Conservation (phyloP, 495 filamentous ascomycete genomes). For the Cercophora sp. region DNA sequence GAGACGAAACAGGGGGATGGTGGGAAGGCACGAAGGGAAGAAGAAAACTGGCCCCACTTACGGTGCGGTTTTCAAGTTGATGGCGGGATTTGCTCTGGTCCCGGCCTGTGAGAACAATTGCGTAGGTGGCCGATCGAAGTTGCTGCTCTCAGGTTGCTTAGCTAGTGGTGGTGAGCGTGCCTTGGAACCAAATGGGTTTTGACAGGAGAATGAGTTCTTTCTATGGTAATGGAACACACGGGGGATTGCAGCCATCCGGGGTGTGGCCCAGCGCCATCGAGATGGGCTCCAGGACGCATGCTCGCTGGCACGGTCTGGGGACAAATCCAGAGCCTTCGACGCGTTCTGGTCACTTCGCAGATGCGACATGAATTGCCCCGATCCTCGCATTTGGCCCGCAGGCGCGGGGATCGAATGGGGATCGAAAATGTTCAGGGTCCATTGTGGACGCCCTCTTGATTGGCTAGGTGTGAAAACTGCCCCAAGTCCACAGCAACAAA, state of each 20-base stretch:
- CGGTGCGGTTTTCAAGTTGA: not conserved
- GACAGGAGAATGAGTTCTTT: not conserved
- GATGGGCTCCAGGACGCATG: slow-evolving; percentile 12
- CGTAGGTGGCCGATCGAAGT: not conserved
- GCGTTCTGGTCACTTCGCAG: slow-evolving; percentile 17
- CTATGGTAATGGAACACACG: slow-evolving; percentile 8
- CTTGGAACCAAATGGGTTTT: not conserved
- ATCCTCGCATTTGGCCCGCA: slow-evolving; percentile 10
- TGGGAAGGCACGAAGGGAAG: not conserved
- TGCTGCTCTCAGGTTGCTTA: not conserved
- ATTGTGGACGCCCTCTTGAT: slow-evolving; percentile 1
- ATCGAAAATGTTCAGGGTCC: slow-evolving; percentile 25
- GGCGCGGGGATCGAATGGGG: slow-evolving; percentile 17
- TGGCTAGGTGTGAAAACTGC: slow-evolving; percentile 1
- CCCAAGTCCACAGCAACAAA: slow-evolving; percentile 2
- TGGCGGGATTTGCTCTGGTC: too few species aligned
- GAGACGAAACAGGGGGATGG: not conserved
- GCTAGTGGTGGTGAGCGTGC: not conserved
- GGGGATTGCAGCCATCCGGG: not conserved
- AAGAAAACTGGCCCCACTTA: not conserved
- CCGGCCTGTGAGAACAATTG: too few species aligned
- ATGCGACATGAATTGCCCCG: slow-evolving; percentile 25
- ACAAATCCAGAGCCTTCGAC: slow-evolving; percentile 4
- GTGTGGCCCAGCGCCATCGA: slow-evolving; percentile 15
- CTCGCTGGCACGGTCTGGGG: slow-evolving; percentile 6